Base-by-base conservation (phyloP, 345 rosid species). In the Euphorbia lathyris region DNA sequence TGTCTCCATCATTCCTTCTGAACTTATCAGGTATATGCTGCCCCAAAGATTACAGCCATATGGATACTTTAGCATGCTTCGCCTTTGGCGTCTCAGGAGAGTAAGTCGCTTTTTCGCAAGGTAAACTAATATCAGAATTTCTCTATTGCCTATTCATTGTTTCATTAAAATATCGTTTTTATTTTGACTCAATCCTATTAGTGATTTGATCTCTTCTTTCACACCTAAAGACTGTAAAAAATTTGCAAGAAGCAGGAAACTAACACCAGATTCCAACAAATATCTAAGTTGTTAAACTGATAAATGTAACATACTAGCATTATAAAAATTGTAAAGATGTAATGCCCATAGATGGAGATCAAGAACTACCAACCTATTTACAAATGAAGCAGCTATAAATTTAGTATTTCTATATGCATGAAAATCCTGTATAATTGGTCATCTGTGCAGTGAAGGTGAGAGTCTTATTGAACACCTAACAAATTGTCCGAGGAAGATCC, bases 51-150 rank as follows among this genome's bases (percentile, higher is more conserved):
- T 88, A 4, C 83, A 78, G 20, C 78, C 83, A 9, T 89, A 90
- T 68, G 93, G 96, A 0, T 81, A 85, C 47, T 84, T 90, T 50
- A 87, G 83, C 68, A 87, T 93, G 92, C 86, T 93, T 22, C 96
- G 98, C 38, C 86, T 93, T 3, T 93, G 98, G 98, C 97, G 97
- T 64, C 96, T 93, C 58, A 85, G 93, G 13, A 82, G 98, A 80
- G 98, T 85, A 68, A 82, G 98, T 75, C 36, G 30, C 9, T 80
- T 87, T 53, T 93, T 90, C 70, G 76, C 95, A 22, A 79, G 81
- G 92, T 84, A 66, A 45, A 45, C 51, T 45, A 16, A 61, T 30
- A 9, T 25, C 30, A 10, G 13, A 19, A 60, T 63, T 62, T 42
- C 38, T 27, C 16, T 26, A 11, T 11, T 27, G 14, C 12, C 20